These are phyloP conservation scores for Volvariella surrecta DNA, from an alignment of 1,284 basidiomycete species.

Conservation along the genomic window DNA sequence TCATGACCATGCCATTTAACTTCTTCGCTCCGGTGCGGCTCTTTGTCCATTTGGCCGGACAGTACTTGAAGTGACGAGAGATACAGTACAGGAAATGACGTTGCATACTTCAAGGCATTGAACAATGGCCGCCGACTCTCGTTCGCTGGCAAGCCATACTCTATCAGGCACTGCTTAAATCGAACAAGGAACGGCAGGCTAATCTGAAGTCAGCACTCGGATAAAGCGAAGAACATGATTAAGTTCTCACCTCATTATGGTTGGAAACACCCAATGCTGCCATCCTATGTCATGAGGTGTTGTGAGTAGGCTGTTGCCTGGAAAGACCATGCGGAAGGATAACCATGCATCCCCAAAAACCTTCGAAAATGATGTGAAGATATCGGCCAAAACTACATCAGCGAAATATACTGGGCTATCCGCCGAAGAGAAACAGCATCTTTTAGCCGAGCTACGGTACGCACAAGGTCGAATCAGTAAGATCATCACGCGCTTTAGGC, in stretches of 20 bases:
- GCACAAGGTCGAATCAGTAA: not conserved
- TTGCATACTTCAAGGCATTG: constrained; percentile 96
- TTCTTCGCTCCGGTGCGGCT: constrained; percentile 25
- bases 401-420: constrained; percentile 73
- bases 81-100: constrained; percentile 96
- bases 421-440: constrained; percentile 66
- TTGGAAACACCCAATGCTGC: constrained; percentile 69
- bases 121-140: constrained; percentile 69
- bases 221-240: no score
- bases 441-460: constrained; percentile 45
- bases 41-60: constrained; percentile 51
- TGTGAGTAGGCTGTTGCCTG: constrained; percentile 64
- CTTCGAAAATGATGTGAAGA: constrained; percentile 95
- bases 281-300: constrained; percentile 56
- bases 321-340: constrained; percentile 73
- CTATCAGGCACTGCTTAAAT: constrained; percentile 88
- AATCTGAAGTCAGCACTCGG: constrained; percentile 5
- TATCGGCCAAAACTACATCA: constrained; percentile 92
- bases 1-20: constrained; percentile 69
- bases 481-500: not conserved
- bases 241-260: constrained; percentile 71
- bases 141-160: constrained; percentile 67
- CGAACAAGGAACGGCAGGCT: constrained; percentile 90
- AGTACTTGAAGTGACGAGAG: constrained; percentile 77
- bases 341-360: constrained; percentile 94